Percentiles rank a stretch among this genome's conserved stretches.
These are phyloP conservation scores for Boletus rubropictus DNA, from an alignment of 768 basidiomycete genomes.

Conservation along the genomic window DNA sequence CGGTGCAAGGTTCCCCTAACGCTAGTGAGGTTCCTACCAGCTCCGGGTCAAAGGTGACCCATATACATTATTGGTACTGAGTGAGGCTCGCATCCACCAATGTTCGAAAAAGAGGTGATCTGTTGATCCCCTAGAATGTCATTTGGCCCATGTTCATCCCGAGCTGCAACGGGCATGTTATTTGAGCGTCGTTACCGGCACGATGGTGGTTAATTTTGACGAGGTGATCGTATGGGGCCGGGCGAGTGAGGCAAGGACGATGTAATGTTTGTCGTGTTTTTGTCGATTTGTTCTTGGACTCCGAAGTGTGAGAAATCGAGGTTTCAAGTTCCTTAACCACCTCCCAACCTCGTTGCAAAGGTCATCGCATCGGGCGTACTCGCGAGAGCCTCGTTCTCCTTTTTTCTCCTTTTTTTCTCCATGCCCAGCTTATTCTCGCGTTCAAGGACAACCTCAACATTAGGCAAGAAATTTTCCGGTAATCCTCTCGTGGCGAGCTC, in stretches of 20 bases:
- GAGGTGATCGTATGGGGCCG: background rate
- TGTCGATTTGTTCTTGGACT: background rate
- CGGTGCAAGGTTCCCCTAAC: background rate
- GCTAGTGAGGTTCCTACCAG: too few species aligned
- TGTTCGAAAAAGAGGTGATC: background rate
- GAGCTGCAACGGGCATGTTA: background rate
- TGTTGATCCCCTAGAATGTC: background rate
- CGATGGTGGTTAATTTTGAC: background rate
- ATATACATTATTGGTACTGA: too few species aligned
- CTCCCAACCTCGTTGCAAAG: slow-evolving; percentile 14
- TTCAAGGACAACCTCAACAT: slow-evolving; percentile 55
- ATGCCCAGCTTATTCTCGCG: slow-evolving; percentile 78
- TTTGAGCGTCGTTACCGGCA: background rate
- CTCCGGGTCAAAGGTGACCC: too few species aligned
- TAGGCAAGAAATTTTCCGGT: slow-evolving; percentile 37
- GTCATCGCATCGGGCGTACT: slow-evolving; percentile 12
- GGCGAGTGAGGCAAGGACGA: background rate
- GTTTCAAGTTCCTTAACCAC: background rate
- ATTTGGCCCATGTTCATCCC: background rate
- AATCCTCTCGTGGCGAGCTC: slow-evolving; percentile 3
- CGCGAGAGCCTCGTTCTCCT: slow-evolving; percentile 4
- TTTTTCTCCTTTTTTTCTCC: slow-evolving; percentile 22
- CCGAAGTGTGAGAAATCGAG: slow-evolving; percentile 26
- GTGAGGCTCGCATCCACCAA: background rate
- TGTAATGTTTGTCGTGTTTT: background rate